These are phyloP conservation scores for Darksidea phi DNA, from an alignment of 495 filamentous ascomycete genomes.

Conservation along the genomic window DNA sequence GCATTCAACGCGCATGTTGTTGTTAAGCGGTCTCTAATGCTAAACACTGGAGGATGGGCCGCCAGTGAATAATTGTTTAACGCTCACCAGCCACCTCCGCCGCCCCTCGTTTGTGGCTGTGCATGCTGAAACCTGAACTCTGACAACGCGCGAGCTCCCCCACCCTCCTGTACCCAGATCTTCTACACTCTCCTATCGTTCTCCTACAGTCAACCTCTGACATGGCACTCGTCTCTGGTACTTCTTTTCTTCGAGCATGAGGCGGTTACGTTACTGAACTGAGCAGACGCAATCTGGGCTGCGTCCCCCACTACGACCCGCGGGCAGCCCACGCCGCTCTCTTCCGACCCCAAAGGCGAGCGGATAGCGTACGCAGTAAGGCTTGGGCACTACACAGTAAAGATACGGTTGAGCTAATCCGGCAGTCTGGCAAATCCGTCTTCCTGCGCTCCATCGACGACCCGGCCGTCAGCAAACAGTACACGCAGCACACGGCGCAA, in stretches of 20 bases:
- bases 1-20: no score
- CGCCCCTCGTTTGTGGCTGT: not conserved
- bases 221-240: conserved; percentile 30
- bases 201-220: not conserved
- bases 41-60: no score
- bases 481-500: conserved; percentile 80
- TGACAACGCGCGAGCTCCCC: no score
- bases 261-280: not conserved
- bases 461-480: conserved; percentile 77
- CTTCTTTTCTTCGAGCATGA: not conserved
- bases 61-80: no score
- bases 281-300: conserved; percentile 68
- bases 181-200: no score
- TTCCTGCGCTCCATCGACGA: conserved; percentile 91
- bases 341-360: conserved; percentile 86
- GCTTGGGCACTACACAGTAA: not conserved
- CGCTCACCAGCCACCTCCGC: not conserved
- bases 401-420: not conserved
- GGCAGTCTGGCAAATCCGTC: conserved; percentile 89
- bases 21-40: no score
- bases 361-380: conserved; percentile 90
- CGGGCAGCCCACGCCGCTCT: conserved; percentile 86
- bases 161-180: no score
- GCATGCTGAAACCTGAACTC: not conserved
- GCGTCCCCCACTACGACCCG: conserved; percentile 79